phyloP scores from a whole-genome alignment of 2,329 filamentous ascomycete genomes.

The Clonostachys solani region DNA sequence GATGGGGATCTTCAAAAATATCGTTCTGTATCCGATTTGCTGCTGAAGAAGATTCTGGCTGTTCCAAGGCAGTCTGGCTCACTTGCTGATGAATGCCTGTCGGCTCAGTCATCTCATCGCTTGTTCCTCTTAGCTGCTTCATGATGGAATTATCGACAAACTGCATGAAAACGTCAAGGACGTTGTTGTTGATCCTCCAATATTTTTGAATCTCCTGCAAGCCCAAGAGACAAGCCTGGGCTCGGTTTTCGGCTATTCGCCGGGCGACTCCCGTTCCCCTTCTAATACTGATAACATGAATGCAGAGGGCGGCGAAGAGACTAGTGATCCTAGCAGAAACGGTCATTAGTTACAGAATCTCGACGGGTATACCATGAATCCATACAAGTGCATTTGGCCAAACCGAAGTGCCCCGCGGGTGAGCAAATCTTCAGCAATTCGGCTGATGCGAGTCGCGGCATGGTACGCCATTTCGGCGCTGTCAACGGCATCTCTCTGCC shows the following conservation, averaged over 20 bases:
- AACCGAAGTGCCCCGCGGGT: conserved; percentile 24
- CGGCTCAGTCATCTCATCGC: neutral
- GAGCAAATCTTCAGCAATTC: conserved; percentile 31
- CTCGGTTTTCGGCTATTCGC: conserved; percentile 27
- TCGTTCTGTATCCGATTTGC: conserved; percentile 10
- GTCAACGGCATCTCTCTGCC: conserved; percentile 14
- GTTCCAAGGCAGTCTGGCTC: neutral
- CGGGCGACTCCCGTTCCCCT: conserved; percentile 22
- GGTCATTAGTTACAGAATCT: neutral
- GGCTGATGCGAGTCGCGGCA: conserved; percentile 26
- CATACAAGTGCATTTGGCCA: conserved; percentile 30
- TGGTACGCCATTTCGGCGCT: conserved; percentile 20
- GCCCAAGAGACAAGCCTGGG: conserved; percentile 28
- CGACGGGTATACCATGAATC: neutral
- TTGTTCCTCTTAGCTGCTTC: conserved; percentile 7
- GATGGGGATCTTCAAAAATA: conserved; percentile 26
- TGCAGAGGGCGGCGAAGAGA: conserved; percentile 29
- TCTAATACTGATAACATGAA: conserved; percentile 28
- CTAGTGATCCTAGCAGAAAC: conserved; percentile 20
- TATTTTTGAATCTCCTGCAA: conserved; percentile 32
- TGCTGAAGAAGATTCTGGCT: conserved; percentile 8
- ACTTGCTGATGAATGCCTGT: neutral
- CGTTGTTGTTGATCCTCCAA: conserved; percentile 32
- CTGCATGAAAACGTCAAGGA: conserved; percentile 28
- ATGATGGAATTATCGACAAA: conserved; percentile 31